Conservation (phyloP, 768 basidiomycete species). For the Leucosporidium creatinivorum region DNA sequence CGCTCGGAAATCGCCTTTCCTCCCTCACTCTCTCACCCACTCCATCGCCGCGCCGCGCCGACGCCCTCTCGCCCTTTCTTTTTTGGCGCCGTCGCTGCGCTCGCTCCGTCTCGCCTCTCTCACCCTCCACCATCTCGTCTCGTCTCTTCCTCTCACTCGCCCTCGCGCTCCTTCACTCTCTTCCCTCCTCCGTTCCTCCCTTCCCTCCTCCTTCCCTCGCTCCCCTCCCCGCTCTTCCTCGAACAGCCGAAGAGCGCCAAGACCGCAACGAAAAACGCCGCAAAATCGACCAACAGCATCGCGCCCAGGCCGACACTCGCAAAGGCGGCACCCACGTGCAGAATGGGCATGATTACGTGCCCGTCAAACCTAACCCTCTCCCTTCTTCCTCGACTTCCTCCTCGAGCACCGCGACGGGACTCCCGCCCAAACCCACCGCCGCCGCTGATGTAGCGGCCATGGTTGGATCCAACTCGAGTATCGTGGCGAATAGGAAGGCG, state of each 20-base stretch:
- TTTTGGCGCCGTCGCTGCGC: too few species aligned
- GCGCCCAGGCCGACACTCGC: slow-evolving; percentile 9
- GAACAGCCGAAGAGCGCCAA: slow-evolving; percentile 85
- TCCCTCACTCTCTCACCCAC: too few species aligned
- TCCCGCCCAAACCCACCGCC: slow-evolving; percentile 22
- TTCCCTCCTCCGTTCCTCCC: neutral
- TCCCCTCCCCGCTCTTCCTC: neutral
- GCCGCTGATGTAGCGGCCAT: slow-evolving; percentile 40
- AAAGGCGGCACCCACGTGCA: slow-evolving; percentile 18
- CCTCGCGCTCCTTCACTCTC: too few species aligned
- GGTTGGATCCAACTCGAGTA: slow-evolving; percentile 73
- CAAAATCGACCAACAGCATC: slow-evolving; percentile 28
- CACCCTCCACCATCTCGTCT: too few species aligned
- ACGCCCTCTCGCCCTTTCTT: too few species aligned
- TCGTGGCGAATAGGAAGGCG: slow-evolving; percentile 79
- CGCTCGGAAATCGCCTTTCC: too few species aligned
- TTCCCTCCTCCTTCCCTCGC: slow-evolving; percentile 5
- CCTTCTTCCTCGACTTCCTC: too few species aligned
- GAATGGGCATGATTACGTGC: slow-evolving; percentile 29
- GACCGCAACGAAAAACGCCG: slow-evolving; percentile 84
- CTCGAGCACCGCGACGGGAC: too few species aligned
- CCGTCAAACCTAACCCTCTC: slow-evolving; percentile 16
- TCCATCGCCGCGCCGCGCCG: too few species aligned
- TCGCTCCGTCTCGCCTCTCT: too few species aligned
- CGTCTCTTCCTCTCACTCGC: too few species aligned